Evolutionary conservation across 106 monocot species (phyloP).

Genomic region (Apostasia shenzhenica): DNA sequence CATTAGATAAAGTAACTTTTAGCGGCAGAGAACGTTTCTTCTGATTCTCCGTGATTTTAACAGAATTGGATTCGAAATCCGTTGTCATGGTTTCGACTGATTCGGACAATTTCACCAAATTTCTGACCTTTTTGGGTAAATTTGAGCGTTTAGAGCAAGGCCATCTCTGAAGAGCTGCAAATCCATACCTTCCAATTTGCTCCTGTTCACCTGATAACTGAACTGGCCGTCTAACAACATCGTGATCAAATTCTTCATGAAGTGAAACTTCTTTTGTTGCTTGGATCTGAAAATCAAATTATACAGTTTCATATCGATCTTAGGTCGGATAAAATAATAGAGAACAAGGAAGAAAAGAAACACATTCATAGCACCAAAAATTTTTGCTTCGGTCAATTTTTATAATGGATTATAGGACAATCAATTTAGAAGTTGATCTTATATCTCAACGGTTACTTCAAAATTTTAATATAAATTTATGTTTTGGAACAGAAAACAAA

Average conservation of each 20-base stretch:
- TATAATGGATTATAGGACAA: not conserved
- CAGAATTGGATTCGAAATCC: slow-evolving; percentile 7
- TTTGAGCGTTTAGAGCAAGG: slow-evolving; percentile 50
- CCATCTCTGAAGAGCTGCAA: slow-evolving; percentile 38
- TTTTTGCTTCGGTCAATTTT: no score
- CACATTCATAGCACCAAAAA: not conserved
- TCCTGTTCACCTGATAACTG: slow-evolving; percentile 10
- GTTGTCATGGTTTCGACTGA: slow-evolving; percentile 19
- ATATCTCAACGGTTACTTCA: no score
- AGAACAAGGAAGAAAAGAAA: not conserved
- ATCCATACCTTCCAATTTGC: not conserved
- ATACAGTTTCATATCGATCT: slow-evolving; percentile 1
- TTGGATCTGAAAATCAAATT: slow-evolving; percentile 15
- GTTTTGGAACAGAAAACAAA: no score
- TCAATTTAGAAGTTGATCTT: not conserved
- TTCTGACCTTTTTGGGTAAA: slow-evolving; percentile 24
- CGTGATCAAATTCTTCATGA: slow-evolving; percentile 2
- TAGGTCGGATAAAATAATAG: not conserved
- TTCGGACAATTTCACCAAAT: slow-evolving; percentile 2
- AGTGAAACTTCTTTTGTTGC: slow-evolving; percentile 6
- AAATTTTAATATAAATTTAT: no score
- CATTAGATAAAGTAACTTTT: not conserved
- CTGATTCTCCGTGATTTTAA: not conserved
- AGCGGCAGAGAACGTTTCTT: slow-evolving; percentile 5
- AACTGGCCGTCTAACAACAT: slow-evolving; percentile 11